Base-by-base conservation (phyloP, 2,329 filamentous ascomycete species). In the Lojkania enalia region DNA sequence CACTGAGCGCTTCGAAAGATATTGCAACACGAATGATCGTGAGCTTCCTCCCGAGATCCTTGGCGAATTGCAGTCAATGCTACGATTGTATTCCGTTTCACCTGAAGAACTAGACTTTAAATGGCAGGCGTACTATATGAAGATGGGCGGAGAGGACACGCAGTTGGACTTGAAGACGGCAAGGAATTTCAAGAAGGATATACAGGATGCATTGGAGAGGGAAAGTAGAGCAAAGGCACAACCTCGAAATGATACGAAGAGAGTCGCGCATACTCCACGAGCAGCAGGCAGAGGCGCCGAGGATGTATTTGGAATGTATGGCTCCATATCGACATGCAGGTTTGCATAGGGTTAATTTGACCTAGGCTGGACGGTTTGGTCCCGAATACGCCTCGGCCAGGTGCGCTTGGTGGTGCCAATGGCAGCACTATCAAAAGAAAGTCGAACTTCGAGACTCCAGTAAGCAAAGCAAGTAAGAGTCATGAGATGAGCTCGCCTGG, bases 51-150 rank as follows among this genome's bases (percentile, higher is more conserved):
- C 84, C 52, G 92, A 97, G 69, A 81, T 97, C 45, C 75, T 90
- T 53, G 75, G 79, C 41, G 91, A 96, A 73, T 77, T 99, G 55
- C 81, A 87, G 65, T 95, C 90, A 46, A 95, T 96, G 66, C 81
- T 94, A 74, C 84, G 86, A 42, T 78, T 97, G 48, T 89, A 96
- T 72, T 84, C 83, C 36, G 80, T 97, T 49, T 82, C 84, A 13
- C 79, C 85, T 23, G 85, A 97, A 68, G 94, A 97, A 66, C 78
- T 97, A 19, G 96, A 90, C 71, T 96, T 90, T 82, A 97, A 97
- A 78, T 99, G 94, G 94, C 94, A 99, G 71, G 92, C 90, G 0
- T 97, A 96, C 77, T 91, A 88, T 70, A 86, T 99, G 67, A 95
- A 92, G 71, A 90, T 97, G 85, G 89, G 91, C 18, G 75, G 83